Conservation (phyloP, 2,329 filamentous ascomycete genomes). For the Diaporthe citrichinensis region DNA sequence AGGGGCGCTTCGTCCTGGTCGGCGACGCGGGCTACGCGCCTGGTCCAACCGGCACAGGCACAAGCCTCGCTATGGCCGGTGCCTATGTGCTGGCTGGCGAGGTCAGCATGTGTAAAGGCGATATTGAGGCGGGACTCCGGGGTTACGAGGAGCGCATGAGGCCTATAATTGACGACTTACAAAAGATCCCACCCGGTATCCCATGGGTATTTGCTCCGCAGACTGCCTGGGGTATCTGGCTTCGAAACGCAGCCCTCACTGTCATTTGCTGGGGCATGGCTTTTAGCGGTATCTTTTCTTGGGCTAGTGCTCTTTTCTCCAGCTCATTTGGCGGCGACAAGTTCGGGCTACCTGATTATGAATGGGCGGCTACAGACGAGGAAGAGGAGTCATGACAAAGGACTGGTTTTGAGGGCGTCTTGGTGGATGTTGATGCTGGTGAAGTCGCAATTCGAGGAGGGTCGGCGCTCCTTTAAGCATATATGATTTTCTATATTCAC, state of each 20-base stretch:
- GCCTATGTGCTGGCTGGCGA: slow-evolving; percentile 64
- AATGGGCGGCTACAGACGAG: slow-evolving; percentile 40
- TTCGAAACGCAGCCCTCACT: slow-evolving; percentile 58
- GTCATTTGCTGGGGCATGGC: slow-evolving; percentile 54
- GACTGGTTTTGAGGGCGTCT: neutral
- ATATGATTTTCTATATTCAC: too few species aligned
- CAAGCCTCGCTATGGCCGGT: slow-evolving; percentile 54
- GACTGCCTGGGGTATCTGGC: slow-evolving; percentile 59
- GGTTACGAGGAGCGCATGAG: slow-evolving; percentile 55
- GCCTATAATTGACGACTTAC: slow-evolving; percentile 52
- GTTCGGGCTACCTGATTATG: slow-evolving; percentile 56
- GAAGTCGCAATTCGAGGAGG: neutral
- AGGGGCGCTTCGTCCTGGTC: slow-evolving; percentile 54
- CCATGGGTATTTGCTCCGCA: slow-evolving; percentile 58
- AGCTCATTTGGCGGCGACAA: slow-evolving; percentile 51
- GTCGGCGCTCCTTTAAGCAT: too few species aligned
- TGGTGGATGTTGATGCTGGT: neutral
- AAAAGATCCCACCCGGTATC: slow-evolving; percentile 51
- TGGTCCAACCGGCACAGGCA: slow-evolving; percentile 58
- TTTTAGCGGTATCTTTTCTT: slow-evolving; percentile 46
- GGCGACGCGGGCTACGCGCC: slow-evolving; percentile 60
- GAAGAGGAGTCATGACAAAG: neutral
- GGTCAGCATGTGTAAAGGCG: slow-evolving; percentile 48
- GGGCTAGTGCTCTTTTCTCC: slow-evolving; percentile 50
- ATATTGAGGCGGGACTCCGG: slow-evolving; percentile 51